These are phyloP conservation scores for Hypomyces rosellus DNA, from an alignment of 2,329 filamentous ascomycete species.

Conservation along the genomic window DNA sequence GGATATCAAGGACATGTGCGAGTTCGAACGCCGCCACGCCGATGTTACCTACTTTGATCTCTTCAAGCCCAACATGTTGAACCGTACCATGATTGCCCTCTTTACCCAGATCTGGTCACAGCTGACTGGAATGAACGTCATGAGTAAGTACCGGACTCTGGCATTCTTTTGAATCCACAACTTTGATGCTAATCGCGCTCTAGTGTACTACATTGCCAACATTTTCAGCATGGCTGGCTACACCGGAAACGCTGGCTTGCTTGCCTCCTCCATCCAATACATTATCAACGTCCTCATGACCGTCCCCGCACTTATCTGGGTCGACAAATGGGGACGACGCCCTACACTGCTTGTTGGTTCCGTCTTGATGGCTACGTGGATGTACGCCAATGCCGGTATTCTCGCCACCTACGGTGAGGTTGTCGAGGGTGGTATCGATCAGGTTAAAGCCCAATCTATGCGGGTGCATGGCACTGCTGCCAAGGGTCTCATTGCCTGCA, in stretches of 20 bases:
- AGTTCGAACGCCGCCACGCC: constrained; percentile 64
- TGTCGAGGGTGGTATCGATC: constrained; percentile 38
- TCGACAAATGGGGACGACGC: constrained; percentile 71
- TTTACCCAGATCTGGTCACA: constrained; percentile 53
- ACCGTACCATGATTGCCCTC: constrained; percentile 45
- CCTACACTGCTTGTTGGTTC: constrained; percentile 60
- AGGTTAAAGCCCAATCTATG: constrained; percentile 44
- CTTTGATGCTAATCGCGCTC: neutral
- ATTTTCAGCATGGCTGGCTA: constrained; percentile 36
- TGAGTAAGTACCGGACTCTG: constrained; percentile 37
- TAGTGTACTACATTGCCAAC: constrained; percentile 56
- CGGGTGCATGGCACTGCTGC: constrained; percentile 38
- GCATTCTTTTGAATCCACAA: neutral
- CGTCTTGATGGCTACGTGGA: constrained; percentile 58
- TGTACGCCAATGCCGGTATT: constrained; percentile 48
- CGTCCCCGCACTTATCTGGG: constrained; percentile 64
- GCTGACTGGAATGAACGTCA: constrained; percentile 50
- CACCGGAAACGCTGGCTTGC: constrained; percentile 41
- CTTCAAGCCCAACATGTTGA: constrained; percentile 60
- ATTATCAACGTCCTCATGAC: constrained; percentile 79
- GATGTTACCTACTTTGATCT: constrained; percentile 68
- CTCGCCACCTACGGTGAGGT: constrained; percentile 40
- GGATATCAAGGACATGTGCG: constrained; percentile 67
- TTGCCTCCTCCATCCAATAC: constrained; percentile 52
- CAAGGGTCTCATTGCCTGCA: constrained; percentile 59